Evolutionary conservation across 73 alveolate genomes (phyloP).

Genomic region (Effrenium voratum): DNA sequence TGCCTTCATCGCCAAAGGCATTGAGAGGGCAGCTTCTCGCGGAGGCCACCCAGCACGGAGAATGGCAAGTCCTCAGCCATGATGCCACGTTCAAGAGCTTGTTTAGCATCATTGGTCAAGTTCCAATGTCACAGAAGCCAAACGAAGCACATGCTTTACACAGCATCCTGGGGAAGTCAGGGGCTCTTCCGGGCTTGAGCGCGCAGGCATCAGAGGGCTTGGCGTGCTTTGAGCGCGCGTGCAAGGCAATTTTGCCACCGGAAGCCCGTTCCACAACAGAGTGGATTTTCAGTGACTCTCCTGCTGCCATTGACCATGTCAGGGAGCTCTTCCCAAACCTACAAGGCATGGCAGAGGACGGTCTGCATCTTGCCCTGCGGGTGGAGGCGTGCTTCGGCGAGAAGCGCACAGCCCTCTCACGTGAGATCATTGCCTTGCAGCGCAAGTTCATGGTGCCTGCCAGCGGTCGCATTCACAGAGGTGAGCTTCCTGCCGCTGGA

Average conservation of each 20-base stretch:
- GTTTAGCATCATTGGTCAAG: conserved; percentile 11
- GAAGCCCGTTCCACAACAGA: neutral
- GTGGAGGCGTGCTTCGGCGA: conserved; percentile 51
- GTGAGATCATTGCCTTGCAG: conserved; percentile 3
- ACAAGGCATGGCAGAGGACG: conserved; percentile 3
- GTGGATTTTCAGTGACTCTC: conserved; percentile 25
- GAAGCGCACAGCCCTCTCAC: neutral
- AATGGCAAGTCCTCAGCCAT: neutral
- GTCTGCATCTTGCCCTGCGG: conserved; percentile 18
- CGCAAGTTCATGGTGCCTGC: neutral
- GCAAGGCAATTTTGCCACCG: neutral
- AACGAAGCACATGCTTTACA: conserved; percentile 7
- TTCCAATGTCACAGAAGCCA: neutral
- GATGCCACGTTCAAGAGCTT: conserved; percentile 14
- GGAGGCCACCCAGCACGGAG: neutral
- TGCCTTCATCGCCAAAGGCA: too few relatives aligned
- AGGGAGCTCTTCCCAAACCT: neutral
- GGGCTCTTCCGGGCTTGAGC: neutral
- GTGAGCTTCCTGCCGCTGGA: neutral
- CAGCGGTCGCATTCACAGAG: neutral
- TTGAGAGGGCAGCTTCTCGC: neutral
- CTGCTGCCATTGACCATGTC: neutral
- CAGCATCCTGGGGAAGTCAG: neutral
- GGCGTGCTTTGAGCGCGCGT: neutral
- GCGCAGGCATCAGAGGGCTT: conserved; percentile 1